These are phyloP conservation scores for Canna indica DNA, from an alignment of 176 grass and related monocot genomes.

Conservation along the genomic window DNA sequence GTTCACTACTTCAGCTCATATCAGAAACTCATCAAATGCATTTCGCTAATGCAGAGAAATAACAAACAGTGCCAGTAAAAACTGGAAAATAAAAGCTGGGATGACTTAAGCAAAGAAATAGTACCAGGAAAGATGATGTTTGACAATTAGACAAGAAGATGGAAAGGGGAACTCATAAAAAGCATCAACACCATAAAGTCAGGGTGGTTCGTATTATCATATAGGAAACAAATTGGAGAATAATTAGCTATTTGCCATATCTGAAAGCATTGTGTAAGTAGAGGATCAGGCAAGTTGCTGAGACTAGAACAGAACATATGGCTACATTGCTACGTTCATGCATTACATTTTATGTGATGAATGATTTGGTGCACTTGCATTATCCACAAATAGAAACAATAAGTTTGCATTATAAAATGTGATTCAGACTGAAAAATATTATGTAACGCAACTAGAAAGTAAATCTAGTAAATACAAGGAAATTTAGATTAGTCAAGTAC, in stretches of 20 bases:
- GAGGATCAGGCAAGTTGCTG: not conserved
- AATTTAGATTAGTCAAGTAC: conserved; percentile 21
- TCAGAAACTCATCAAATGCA: not conserved
- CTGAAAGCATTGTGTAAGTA: not conserved
- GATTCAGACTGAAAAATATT: not conserved
- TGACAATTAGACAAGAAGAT: too few species aligned
- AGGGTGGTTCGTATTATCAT: not conserved
- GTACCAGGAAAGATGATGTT: not conserved
- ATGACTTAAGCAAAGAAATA: not conserved
- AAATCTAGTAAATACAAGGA: not conserved
- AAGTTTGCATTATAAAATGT: not conserved
- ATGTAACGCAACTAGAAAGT: not conserved
- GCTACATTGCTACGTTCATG: not conserved
- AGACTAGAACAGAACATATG: not conserved
- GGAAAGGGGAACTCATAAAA: not conserved
- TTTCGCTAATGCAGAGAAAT: not conserved
- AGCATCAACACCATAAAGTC: not conserved
- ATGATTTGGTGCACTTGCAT: not conserved
- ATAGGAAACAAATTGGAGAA: not conserved
- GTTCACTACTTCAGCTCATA: not conserved
- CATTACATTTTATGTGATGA: not conserved
- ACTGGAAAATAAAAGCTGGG: too few species aligned
- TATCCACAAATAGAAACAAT: not conserved
- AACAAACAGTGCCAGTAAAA: not conserved
- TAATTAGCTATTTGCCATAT: not conserved